Base-by-base conservation (phyloP, 495 filamentous ascomycete species). In the Hyaloscypha bicolor region DNA sequence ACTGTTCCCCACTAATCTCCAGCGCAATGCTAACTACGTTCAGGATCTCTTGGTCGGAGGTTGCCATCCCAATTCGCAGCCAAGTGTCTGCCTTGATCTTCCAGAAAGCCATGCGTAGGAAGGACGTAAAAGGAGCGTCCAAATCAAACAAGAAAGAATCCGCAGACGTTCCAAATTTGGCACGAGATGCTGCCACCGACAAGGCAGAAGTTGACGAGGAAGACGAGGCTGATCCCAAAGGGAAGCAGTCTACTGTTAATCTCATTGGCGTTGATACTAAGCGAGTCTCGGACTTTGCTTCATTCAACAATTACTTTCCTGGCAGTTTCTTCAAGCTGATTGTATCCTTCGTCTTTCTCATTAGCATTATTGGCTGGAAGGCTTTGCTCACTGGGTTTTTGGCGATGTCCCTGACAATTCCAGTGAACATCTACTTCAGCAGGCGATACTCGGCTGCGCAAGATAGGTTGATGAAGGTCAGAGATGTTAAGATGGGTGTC, bases 231-330 rank as follows among this genome's bases (percentile, higher is more conserved):
- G 69, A 83, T 4, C 85, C 89, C 56, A 90, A 87, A 66, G 82
- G 82, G 72, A 90, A 90, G 62, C 92, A 94, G 76, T 89, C 88
- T 63, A 91, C 87, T 14, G 87, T 94, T 61, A 96, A 96, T 71
- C 79, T 94, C 45, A 87, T 93, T 29, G 90, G 90, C 6, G 88
- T 96, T 9, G 93, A 96, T 77, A 83, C 86, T 3, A 87, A 87
- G 64, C 85, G 93, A 6, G 82, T 96, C 52, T 83, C 89, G 0
- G 89, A 94, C 51, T 92, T 94, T 69, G 81, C 82, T 29, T 78
- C 82, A 6, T 91, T 83, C 72, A 87, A 87, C 62, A 87, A 87
- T 71, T 72, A 89, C n/a, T 88, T 94, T 65, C 81, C 86, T 3
- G 81, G 80, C 16, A 81, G 80, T 39, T n/a, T 87, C 0, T 78